phyloP scores from a whole-genome alignment of 768 basidiomycete species.

The Lactarius indigo region DNA sequence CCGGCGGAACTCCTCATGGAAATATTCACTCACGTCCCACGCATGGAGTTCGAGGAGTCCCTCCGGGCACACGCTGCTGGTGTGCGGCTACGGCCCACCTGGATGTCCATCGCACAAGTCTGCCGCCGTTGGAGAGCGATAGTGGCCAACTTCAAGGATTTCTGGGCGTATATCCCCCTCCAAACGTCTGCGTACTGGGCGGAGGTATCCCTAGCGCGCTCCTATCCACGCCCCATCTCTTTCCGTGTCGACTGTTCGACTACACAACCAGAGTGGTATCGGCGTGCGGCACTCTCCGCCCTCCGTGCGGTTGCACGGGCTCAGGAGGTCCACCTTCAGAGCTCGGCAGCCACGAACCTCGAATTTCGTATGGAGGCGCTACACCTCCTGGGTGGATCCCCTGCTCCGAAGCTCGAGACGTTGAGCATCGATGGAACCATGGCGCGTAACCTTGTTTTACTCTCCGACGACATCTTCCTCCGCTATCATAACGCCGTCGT shows the following conservation, averaged over 20 bases:
- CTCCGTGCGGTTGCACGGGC: constrained; percentile 7
- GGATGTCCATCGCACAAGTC: constrained; percentile 6
- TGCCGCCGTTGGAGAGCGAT: constrained; percentile 6
- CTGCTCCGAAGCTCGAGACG: constrained; percentile 4
- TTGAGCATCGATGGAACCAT: background rate
- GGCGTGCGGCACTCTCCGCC: background rate
- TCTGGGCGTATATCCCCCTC: constrained; percentile 15
- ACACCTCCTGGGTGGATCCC: background rate
- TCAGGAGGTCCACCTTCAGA: constrained; percentile 7
- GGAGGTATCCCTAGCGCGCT: background rate
- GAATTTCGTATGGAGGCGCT: background rate
- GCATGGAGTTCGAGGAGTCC: constrained; percentile 14
- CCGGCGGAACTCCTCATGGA: constrained; percentile 13
- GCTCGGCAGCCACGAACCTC: background rate
- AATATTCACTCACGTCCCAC: constrained; percentile 16
- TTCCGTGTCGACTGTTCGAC: constrained; percentile 5
- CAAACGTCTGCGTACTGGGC: constrained; percentile 9
- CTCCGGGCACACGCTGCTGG: background rate
- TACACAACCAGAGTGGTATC: background rate
- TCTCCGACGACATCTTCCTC: constrained; percentile 1
- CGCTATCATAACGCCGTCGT: background rate
- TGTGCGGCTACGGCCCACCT: background rate
- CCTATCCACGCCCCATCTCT: constrained; percentile 5
- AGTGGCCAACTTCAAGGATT: background rate
- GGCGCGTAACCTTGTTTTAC: background rate